Conservation (phyloP, 306 rosid species). For the Acacia acuminata region DNA sequence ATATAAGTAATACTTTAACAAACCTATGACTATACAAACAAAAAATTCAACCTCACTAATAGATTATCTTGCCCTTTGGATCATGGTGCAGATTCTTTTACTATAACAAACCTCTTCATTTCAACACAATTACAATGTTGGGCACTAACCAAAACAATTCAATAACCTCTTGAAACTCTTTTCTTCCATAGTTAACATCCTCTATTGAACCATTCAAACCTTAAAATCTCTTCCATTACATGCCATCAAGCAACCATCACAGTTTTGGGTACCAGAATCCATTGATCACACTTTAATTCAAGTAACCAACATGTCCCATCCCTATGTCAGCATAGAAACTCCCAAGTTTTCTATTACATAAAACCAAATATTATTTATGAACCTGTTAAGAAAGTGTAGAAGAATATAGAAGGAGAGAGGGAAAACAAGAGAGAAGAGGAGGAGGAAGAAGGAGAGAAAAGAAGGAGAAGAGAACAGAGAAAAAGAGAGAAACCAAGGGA, state of each 20-base stretch:
- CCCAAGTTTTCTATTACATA: background rate
- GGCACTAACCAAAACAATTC: background rate
- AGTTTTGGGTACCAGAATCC: constrained; percentile 7
- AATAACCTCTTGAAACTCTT: constrained; percentile 2
- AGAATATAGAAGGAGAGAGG: too few species aligned
- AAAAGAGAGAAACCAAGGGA: too few species aligned
- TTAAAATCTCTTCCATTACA: background rate
- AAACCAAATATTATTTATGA: background rate
- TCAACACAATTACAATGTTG: background rate
- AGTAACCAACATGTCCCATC: constrained; percentile 1
- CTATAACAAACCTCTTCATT: background rate
- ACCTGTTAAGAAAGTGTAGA: too few species aligned
- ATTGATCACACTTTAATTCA: background rate
- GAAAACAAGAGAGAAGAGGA: too few species aligned
- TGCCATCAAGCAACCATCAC: background rate
- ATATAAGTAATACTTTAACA: background rate
- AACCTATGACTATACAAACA: background rate
- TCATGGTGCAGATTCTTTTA: background rate
- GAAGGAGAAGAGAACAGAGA: too few species aligned
- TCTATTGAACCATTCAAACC: background rate
- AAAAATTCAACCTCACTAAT: background rate
- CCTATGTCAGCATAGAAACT: background rate
- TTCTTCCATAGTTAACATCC: background rate
- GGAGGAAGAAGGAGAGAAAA: too few species aligned
- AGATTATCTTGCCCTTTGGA: background rate